Evolutionary conservation across 371 early-diverging fungal species (phyloP).

Genomic region (Apophysomyces ossiformis): DNA sequence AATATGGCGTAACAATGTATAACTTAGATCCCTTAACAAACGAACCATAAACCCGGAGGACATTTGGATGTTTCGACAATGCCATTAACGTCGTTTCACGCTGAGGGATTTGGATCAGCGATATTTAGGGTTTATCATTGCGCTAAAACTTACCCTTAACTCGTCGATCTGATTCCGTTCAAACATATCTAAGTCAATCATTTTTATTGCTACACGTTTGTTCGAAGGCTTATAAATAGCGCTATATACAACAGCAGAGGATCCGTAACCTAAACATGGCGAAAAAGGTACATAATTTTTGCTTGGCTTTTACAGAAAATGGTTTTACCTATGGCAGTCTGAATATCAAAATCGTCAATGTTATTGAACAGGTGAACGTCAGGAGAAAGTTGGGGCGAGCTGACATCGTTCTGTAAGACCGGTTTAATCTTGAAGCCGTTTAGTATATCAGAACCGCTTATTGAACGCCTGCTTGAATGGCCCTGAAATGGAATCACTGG

Average conservation of each 20-base stretch:
- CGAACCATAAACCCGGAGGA: constrained; percentile 81
- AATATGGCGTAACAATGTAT: constrained; percentile 77
- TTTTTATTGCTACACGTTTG: constrained; percentile 80
- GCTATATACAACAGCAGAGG: constrained; percentile 85
- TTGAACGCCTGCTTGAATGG: constrained; percentile 1
- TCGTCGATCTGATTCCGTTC: constrained; percentile 94
- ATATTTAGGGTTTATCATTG: background rate
- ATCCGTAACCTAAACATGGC: constrained; percentile 76
- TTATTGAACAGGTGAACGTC: constrained; percentile 19
- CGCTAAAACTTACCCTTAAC: constrained; percentile 62
- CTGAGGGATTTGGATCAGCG: constrained; percentile 34
- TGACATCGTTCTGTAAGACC: constrained; percentile 3
- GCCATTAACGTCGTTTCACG: constrained; percentile 88
- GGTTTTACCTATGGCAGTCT: constrained; percentile 32
- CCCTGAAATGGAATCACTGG: background rate
- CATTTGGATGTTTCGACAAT: constrained; percentile 83
- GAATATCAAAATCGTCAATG: constrained; percentile 52
- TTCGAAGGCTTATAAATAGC: constrained; percentile 78
- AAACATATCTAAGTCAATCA: constrained; percentile 92
- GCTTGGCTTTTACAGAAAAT: background rate
- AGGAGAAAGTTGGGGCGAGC: background rate
- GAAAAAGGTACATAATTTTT: constrained; percentile 55
- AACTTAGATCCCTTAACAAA: constrained; percentile 76
- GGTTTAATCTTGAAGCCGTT: constrained; percentile 14
- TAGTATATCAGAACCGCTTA: constrained; percentile 9